Conservation (phyloP, 306 rosid species). For the Vigna angularis region DNA sequence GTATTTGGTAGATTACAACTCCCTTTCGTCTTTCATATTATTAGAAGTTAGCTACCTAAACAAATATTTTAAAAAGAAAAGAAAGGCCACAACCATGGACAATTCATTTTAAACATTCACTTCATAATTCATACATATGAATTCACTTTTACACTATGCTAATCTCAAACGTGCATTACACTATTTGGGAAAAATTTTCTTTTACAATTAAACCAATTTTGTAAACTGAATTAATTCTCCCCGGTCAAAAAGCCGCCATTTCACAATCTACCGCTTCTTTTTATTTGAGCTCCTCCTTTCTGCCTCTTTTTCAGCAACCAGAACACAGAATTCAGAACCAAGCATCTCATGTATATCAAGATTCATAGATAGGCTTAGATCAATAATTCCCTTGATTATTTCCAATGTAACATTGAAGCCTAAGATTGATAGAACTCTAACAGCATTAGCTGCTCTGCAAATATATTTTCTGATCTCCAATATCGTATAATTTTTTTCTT, state of each 20-base stretch:
- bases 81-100: not conserved
- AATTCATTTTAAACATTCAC: not conserved
- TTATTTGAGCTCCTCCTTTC: slow-evolving; percentile 69
- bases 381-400: slow-evolving; percentile 64
- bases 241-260: not conserved
- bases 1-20: not conserved
- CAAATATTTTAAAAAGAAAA: not conserved
- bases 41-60: not conserved
- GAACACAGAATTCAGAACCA: slow-evolving; percentile 80
- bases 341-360: slow-evolving; percentile 81
- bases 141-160: not conserved
- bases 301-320: slow-evolving; percentile 84
- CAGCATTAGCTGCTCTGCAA: slow-evolving; percentile 86
- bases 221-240: not conserved
- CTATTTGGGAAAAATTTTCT: slow-evolving; percentile 6
- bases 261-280: slow-evolving; percentile 58
- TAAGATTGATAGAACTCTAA: slow-evolving; percentile 66
- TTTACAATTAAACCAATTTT: not conserved
- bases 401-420: slow-evolving; percentile 72
- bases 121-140: not conserved
- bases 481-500: slow-evolving; percentile 59
- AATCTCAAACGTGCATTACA: not conserved
- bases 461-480: slow-evolving; percentile 69
- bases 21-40: not conserved
- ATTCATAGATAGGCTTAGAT: slow-evolving; percentile 66